These are phyloP conservation scores for Russula foetens DNA, from an alignment of 768 basidiomycete genomes.

Conservation along the genomic window DNA sequence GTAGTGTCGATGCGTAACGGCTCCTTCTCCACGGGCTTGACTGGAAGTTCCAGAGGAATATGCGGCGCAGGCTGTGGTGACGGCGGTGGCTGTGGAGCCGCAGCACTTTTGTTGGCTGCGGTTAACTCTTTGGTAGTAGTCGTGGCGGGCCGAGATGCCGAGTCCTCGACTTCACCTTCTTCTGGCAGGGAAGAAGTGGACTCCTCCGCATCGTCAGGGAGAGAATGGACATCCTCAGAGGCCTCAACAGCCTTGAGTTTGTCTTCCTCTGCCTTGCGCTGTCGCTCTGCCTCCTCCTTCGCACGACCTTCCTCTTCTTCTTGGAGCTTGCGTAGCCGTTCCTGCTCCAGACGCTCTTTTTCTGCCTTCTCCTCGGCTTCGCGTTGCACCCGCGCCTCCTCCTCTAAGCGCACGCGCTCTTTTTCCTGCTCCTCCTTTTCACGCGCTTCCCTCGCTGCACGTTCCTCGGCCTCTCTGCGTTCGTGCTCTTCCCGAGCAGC, in stretches of 20 bases:
- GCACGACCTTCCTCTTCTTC: conserved; percentile 23
- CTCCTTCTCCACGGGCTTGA: conserved; percentile 42
- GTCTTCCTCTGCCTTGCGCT: conserved; percentile 30
- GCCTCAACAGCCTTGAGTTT: conserved; percentile 30
- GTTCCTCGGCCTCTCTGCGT: conserved; percentile 32
- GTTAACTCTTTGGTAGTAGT: not conserved
- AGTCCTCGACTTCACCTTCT: conserved; percentile 40
- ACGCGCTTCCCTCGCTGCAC: conserved; percentile 22
- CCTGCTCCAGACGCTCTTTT: conserved; percentile 34
- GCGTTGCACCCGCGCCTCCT: conserved; percentile 21
- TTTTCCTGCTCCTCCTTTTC: conserved; percentile 25
- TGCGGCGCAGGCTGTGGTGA: conserved; percentile 22
- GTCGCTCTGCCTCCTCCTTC: conserved; percentile 26
- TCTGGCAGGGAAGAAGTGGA: conserved; percentile 34
- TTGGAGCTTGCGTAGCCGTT: conserved; percentile 21
- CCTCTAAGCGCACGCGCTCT: conserved; percentile 8
- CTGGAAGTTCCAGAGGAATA: conserved; percentile 36
- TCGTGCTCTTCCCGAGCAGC: conserved; percentile 33
- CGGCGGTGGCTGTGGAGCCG: conserved; percentile 21
- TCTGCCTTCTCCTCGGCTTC: conserved; percentile 38
- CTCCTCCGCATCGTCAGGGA: conserved; percentile 22
- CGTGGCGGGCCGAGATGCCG: conserved; percentile 26
- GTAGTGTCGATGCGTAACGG: conserved; percentile 60
- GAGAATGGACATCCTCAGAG: conserved; percentile 33
- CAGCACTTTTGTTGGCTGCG: not conserved